Evolutionary conservation across 352 stramenopile species (phyloP), one percentile per base, ranked within the genome.

Genomic region (Pilasporangium apinafurcum): DNA sequence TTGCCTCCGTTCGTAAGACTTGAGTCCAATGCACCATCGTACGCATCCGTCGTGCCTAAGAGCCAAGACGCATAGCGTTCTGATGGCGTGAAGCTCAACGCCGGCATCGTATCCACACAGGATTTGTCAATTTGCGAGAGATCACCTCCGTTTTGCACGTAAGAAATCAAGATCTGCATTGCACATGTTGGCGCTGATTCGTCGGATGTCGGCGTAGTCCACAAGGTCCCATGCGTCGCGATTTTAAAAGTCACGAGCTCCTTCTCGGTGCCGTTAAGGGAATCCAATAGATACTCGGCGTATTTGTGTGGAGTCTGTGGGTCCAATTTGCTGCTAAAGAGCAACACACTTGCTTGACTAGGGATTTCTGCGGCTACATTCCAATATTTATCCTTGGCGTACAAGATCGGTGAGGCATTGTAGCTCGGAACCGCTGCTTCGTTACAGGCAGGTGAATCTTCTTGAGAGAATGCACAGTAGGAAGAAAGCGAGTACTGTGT

Each of bases 381-480:
- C 59, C 59, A 84, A 50, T 78, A 80, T 29, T 67, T 39, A 37
- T 84, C 65, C 4, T 56, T 62, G 22, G 59, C 33, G 43, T 84
- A 84, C 17, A 62, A 27, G 27, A 80, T 54, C 0, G 54, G 31
- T 10, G n/a, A 46, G 0, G 38, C 28, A 2, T 47, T 32, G 37
- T 70, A 68, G 17, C 28, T 48, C 1, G 21, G 36, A 4, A 51
- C 33, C 8, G 38, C 24, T n/a, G n/a, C n/a, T n/a, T n/a, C n/a
- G 13, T 56, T 22, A 30, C 68, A 83, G 1, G 58, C 46, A 6
- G 46, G 7, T 18, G 61, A 73, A 0, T 43, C 44, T 14, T 81
- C 65, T 37, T 78, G 72, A 5, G 62, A 63, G 46, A 79, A 83
- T 5, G 63, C 59, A 29, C 73, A 86, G 49, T 82, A 89, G 9